These are phyloP conservation scores for Fonsecaea monophora DNA, from an alignment of 2,329 filamentous ascomycete species.

Conservation along the genomic window DNA sequence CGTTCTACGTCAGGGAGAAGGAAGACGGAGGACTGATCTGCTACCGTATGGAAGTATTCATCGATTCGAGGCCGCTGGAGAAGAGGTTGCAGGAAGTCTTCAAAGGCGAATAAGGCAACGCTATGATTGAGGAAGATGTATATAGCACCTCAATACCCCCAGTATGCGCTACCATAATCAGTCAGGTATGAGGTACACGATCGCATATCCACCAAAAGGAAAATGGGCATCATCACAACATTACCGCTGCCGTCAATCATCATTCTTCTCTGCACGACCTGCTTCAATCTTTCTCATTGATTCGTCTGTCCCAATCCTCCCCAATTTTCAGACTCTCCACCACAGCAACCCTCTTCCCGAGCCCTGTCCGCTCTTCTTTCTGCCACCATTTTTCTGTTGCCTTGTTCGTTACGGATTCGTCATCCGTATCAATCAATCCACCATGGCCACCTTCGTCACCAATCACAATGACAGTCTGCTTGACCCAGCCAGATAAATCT, in stretches of 20 bases:
- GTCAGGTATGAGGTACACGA: neutral
- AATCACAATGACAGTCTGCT: slow-evolving; percentile 66
- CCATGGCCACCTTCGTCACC: slow-evolving; percentile 67
- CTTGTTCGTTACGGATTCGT: slow-evolving; percentile 52
- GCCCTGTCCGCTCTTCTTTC: slow-evolving; percentile 77
- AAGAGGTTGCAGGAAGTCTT: slow-evolving; percentile 20
- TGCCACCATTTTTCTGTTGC: slow-evolving; percentile 71
- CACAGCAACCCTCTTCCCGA: slow-evolving; percentile 85
- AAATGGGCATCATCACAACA: slow-evolving; percentile 3
- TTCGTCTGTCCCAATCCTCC: slow-evolving; percentile 84
- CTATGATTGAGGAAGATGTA: neutral
- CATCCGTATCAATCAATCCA: slow-evolving; percentile 81
- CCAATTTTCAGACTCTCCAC: slow-evolving; percentile 81
- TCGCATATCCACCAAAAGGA: neutral
- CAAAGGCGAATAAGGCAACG: neutral
- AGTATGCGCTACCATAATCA: neutral
- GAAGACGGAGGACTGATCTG: slow-evolving; percentile 16
- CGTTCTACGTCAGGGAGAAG: slow-evolving; percentile 20
- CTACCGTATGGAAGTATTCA: slow-evolving; percentile 21
- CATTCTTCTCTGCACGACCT: neutral
- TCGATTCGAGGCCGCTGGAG: slow-evolving; percentile 21
- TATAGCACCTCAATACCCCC: neutral
- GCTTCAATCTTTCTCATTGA: slow-evolving; percentile 61
- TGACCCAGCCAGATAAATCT: slow-evolving; percentile 68
- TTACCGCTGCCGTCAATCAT: slow-evolving; percentile 7